Conservation (phyloP, 2,329 filamentous ascomycete genomes). For the Penicillium freii region DNA sequence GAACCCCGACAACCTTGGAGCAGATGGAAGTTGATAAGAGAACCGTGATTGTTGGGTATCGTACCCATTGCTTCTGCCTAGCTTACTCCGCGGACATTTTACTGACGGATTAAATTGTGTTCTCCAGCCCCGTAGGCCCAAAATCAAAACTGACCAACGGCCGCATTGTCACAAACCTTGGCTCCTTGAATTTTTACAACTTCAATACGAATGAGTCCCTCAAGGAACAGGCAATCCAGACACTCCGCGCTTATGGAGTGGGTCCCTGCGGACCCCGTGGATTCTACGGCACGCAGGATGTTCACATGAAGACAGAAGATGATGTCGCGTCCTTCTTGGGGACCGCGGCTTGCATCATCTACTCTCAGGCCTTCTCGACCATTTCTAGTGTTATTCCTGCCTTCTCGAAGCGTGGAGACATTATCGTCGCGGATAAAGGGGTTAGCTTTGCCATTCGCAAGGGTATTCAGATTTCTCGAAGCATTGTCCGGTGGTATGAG, state of each 20-base stretch:
- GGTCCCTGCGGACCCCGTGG: conserved; percentile 95
- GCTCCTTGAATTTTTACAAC: conserved; percentile 97
- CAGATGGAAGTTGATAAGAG: conserved; percentile 78
- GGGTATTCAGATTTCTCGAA: conserved; percentile 87
- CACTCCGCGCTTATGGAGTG: conserved; percentile 90
- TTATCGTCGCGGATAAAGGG: conserved; percentile 91
- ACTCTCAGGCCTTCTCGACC: conserved; percentile 93
- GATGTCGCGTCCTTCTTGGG: conserved; percentile 90
- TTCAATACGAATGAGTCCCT: conserved; percentile 88
- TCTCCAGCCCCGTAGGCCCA: conserved; percentile 73
- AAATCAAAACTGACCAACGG: conserved; percentile 86
- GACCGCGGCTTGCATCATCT: conserved; percentile 85
- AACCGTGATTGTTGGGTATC: conserved; percentile 82
- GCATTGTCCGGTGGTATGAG: conserved; percentile 88
- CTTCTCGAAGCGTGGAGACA: conserved; percentile 94
- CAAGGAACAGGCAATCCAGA: conserved; percentile 92
- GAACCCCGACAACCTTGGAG: conserved; percentile 70
- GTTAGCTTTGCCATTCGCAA: conserved; percentile 94
- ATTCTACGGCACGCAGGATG: conserved; percentile 97
- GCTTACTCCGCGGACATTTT: neutral
- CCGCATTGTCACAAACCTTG: conserved; percentile 87
- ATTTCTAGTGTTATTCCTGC: conserved; percentile 96
- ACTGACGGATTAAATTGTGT: conserved; percentile 13
- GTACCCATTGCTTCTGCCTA: conserved; percentile 16
- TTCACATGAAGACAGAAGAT: conserved; percentile 94